Conservation (phyloP, 2,329 filamentous ascomycete species). For the Aspergillus hortae region DNA sequence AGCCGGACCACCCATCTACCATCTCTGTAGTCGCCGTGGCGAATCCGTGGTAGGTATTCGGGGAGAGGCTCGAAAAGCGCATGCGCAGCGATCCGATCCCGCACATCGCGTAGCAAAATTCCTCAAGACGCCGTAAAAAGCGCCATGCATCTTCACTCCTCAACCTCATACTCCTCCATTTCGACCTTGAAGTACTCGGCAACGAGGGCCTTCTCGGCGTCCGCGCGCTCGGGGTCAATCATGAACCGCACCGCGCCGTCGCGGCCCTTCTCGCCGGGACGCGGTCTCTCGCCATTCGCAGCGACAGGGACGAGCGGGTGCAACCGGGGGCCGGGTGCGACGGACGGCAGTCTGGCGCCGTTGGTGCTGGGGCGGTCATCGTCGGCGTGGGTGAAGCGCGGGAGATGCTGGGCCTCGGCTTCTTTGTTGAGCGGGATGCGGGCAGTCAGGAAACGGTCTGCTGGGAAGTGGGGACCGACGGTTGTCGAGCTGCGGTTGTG, state of each 20-base stretch:
- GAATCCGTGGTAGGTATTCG: no score
- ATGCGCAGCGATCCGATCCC: background rate
- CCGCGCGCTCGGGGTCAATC: slow-evolving; percentile 73
- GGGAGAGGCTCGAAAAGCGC: background rate
- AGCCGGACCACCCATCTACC: no score
- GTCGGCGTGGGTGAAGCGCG: slow-evolving; percentile 60
- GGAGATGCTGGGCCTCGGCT: slow-evolving; percentile 59
- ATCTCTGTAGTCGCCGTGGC: no score
- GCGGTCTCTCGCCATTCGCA: slow-evolving; percentile 44
- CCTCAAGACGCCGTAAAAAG: no score
- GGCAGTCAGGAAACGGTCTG: slow-evolving; percentile 78
- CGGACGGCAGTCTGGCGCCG: slow-evolving; percentile 12
- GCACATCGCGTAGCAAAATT: no score
- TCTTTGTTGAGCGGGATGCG: slow-evolving; percentile 85
- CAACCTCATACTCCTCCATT: slow-evolving; percentile 61
- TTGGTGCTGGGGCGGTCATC: slow-evolving; percentile 22
- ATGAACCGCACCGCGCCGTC: slow-evolving; percentile 86
- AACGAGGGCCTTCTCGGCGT: slow-evolving; percentile 66
- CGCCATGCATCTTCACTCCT: slow-evolving; percentile 15
- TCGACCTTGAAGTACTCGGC: slow-evolving; percentile 69
- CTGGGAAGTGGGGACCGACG: slow-evolving; percentile 67
- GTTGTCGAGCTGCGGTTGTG: slow-evolving; percentile 73
- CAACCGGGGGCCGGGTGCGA: background rate
- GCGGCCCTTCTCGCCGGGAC: slow-evolving; percentile 43
- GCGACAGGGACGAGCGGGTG: slow-evolving; percentile 45